Conservation (phyloP, 2,329 filamentous ascomycete species). For the Sordariomycetes sp. region DNA sequence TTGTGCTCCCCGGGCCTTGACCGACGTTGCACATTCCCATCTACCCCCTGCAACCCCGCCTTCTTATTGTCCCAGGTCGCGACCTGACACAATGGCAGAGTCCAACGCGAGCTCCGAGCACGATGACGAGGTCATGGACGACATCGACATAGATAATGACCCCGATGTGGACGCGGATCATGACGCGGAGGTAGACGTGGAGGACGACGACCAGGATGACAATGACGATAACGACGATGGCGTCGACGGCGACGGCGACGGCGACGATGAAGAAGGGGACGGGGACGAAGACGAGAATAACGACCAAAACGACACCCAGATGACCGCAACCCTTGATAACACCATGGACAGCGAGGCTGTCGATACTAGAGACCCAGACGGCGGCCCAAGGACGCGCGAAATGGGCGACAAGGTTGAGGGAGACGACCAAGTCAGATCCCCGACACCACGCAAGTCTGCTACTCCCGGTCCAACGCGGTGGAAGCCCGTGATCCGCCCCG, state of each 20-base stretch:
- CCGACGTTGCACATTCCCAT: background rate
- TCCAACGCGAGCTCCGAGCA: conserved; percentile 13
- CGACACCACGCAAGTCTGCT: conserved; percentile 6
- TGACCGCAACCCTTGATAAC: conserved; percentile 25
- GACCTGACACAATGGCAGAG: conserved; percentile 1
- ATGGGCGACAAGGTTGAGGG: background rate
- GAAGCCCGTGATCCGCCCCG: conserved; percentile 25
- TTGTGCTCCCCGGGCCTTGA: background rate
- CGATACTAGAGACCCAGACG: conserved; percentile 9
- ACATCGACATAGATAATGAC: conserved; percentile 19
- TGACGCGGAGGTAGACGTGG: conserved; percentile 19
- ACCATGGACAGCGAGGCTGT: conserved; percentile 21
- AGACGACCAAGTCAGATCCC: conserved; percentile 2
- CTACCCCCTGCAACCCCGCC: background rate
- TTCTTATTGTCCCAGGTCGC: background rate
- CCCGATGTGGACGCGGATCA: conserved; percentile 19
- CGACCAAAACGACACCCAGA: conserved; percentile 11
- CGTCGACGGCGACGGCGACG: conserved; percentile 14
- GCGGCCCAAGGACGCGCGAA: conserved; percentile 10
- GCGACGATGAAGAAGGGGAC: conserved; percentile 16
- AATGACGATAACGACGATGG: conserved; percentile 19
- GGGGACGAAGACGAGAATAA: conserved; percentile 15
- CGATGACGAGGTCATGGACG: conserved; percentile 47
- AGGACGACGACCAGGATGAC: conserved; percentile 23
- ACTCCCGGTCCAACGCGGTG: conserved; percentile 4